These are phyloP conservation scores for Straminergon stramineum DNA, from an alignment of 225 moss, liverwort and hornwort genomes.

Conservation along the genomic window DNA sequence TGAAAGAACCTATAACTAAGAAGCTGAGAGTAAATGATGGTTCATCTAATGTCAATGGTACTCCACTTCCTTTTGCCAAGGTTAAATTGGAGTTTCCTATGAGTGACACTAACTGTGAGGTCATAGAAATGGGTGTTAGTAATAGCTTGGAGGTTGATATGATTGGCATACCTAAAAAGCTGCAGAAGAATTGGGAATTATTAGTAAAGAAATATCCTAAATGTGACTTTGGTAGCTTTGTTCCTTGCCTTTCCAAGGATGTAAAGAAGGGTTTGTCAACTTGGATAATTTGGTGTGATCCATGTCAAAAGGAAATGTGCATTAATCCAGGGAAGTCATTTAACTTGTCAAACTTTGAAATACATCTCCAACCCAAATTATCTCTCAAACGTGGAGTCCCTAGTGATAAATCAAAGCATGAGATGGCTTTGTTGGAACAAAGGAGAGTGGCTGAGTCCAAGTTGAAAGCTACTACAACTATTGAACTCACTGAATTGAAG, in stretches of 20 bases:
- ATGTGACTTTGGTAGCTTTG: too few species aligned
- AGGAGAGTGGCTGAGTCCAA: not conserved
- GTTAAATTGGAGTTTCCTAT: too few species aligned
- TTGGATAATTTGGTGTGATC: not conserved
- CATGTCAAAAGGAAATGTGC: not conserved
- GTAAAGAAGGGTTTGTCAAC: not conserved
- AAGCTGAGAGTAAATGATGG: too few species aligned
- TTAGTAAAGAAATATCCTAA: too few species aligned
- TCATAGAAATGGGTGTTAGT: too few species aligned
- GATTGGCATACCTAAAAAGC: too few species aligned
- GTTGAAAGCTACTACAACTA: not conserved
- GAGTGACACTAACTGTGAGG: too few species aligned
- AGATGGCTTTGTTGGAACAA: not conserved
- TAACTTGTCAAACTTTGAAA: not conserved
- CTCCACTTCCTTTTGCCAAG: too few species aligned
- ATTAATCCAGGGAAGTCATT: not conserved
- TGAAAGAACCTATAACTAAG: not conserved
- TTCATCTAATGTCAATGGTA: too few species aligned
- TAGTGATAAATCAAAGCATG: not conserved
- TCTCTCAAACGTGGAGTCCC: not conserved
- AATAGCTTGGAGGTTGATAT: too few species aligned
- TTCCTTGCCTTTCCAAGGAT: not conserved
- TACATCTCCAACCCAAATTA: not conserved
- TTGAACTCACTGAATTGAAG: not conserved
- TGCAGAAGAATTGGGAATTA: too few species aligned